Evolutionary conservation across 495 filamentous ascomycete species (phyloP).

Genomic region (Aspergillus homomorphus): DNA sequence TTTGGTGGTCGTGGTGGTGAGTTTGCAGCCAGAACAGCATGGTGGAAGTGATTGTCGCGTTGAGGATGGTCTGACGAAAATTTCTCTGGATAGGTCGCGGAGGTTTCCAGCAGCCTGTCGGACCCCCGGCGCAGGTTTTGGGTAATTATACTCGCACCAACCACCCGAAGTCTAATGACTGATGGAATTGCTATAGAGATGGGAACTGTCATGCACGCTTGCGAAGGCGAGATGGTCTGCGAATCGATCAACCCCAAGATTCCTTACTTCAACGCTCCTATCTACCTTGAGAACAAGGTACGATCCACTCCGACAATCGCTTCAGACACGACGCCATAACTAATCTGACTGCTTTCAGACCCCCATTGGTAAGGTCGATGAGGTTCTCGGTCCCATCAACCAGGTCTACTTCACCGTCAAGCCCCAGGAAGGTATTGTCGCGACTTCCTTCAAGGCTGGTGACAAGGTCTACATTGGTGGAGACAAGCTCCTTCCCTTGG

Average conservation of each 20-base stretch:
- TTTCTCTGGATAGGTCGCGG: slow-evolving; percentile 54
- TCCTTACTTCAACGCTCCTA: slow-evolving; percentile 97
- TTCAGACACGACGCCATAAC: neutral
- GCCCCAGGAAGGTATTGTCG: slow-evolving; percentile 91
- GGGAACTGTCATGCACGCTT: slow-evolving; percentile 88
- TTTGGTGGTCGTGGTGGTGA: slow-evolving; percentile 47
- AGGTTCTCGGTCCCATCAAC: slow-evolving; percentile 86
- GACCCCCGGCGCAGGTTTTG: slow-evolving; percentile 63
- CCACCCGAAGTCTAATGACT: slow-evolving; percentile 11
- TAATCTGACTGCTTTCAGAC: slow-evolving; percentile 36
- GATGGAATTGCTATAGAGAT: slow-evolving; percentile 59
- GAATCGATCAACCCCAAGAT: slow-evolving; percentile 90
- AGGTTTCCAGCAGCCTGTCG: slow-evolving; percentile 60
- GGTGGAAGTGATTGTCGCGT: slow-evolving; percentile 4
- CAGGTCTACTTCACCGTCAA: slow-evolving; percentile 98
- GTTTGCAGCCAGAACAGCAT: slow-evolving; percentile 12
- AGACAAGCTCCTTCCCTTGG: slow-evolving; percentile 91
- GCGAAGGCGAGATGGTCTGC: slow-evolving; percentile 96
- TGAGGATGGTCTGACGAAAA: slow-evolving; percentile 35
- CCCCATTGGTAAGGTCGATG: slow-evolving; percentile 57
- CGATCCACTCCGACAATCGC: slow-evolving; percentile 7
- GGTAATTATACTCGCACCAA: slow-evolving; percentile 41
- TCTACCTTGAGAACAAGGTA: slow-evolving; percentile 98
- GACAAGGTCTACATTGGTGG: slow-evolving; percentile 96
- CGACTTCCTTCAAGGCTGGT: slow-evolving; percentile 87